Conservation (phyloP, 371 early-diverging fungal genomes). For the Mucor piriformis region DNA sequence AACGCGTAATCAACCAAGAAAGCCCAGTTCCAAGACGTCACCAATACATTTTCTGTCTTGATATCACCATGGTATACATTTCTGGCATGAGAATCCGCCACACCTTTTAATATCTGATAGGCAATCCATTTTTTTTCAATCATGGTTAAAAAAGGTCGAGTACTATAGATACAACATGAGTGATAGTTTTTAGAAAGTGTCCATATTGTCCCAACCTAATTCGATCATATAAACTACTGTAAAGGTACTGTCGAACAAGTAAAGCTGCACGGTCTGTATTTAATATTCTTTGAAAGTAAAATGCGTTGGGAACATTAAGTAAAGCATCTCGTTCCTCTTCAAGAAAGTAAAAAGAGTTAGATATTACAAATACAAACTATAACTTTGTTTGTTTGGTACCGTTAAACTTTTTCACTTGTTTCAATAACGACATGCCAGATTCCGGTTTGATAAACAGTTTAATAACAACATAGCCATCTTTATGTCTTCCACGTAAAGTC, state of each 20-base stretch:
- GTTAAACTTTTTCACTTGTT: slow-evolving; percentile 62
- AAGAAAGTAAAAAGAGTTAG: slow-evolving; percentile 1
- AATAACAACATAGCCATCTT: slow-evolving; percentile 80
- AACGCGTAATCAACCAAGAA: slow-evolving; percentile 88
- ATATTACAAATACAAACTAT: no score
- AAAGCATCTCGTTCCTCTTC: slow-evolving; percentile 72
- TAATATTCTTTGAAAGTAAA: slow-evolving; percentile 77
- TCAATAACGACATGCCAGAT: slow-evolving; percentile 60
- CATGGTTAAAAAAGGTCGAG: slow-evolving; percentile 85
- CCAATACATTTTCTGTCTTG: slow-evolving; percentile 55
- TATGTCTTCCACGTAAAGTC: slow-evolving; percentile 81
- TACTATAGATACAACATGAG: slow-evolving; percentile 61
- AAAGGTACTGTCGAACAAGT: slow-evolving; percentile 84
- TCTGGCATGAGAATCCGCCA: slow-evolving; percentile 78
- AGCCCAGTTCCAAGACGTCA: slow-evolving; percentile 95
- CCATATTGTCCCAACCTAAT: no score
- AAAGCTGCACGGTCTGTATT: slow-evolving; percentile 92
- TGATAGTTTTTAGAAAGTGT: no score
- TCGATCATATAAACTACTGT: slow-evolving; percentile 90
- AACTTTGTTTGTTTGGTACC: slow-evolving; percentile 45
- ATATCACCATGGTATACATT: slow-evolving; percentile 41
- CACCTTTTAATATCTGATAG: slow-evolving; percentile 80
- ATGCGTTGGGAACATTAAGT: slow-evolving; percentile 72
- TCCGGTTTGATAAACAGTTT: slow-evolving; percentile 93
- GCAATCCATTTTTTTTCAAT: slow-evolving; percentile 94